A percentile compares a stretch with the other conserved stretches of the same genome.
These are phyloP conservation scores for Haplosporangium sp. DNA, from an alignment of 371 early-diverging fungal species.

Conservation along the genomic window DNA sequence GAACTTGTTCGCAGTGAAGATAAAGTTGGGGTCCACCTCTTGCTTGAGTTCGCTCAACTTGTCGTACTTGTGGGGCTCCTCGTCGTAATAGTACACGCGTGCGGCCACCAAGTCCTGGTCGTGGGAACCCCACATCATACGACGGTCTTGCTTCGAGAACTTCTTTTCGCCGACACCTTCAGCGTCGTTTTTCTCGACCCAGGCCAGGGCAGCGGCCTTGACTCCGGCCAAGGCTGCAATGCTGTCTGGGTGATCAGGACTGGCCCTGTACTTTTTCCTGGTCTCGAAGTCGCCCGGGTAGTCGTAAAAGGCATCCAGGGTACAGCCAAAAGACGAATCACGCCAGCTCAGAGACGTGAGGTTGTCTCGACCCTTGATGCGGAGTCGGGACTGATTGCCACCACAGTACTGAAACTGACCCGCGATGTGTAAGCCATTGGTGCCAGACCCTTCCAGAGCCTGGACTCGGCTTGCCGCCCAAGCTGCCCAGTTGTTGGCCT, in stretches of 20 bases:
- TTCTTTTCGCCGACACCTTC: slow-evolving; percentile 13
- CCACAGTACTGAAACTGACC: slow-evolving; percentile 45
- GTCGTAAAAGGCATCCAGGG: slow-evolving; percentile 25
- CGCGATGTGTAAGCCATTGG: slow-evolving; percentile 6
- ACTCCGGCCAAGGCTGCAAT: not conserved
- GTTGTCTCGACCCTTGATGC: not conserved
- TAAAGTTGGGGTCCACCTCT: slow-evolving; percentile 15
- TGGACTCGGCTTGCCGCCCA: slow-evolving; percentile 28
- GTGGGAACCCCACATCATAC: slow-evolving; percentile 37
- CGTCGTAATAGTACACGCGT: slow-evolving; percentile 6
- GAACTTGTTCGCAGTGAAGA: slow-evolving; percentile 45
- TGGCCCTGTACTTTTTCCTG: not conserved
- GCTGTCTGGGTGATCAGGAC: too few species aligned
- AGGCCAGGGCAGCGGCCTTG: slow-evolving; percentile 5
- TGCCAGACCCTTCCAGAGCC: not conserved
- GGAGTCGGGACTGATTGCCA: slow-evolving; percentile 17
- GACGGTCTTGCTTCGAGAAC: slow-evolving; percentile 41
- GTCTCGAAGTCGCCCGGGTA: not conserved
- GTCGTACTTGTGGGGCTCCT: slow-evolving; percentile 19
- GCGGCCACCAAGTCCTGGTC: slow-evolving; percentile 30
- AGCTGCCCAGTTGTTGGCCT: slow-evolving; percentile 12
- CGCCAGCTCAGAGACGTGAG: slow-evolving; percentile 39
- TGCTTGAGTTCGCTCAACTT: slow-evolving; percentile 22
- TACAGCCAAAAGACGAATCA: slow-evolving; percentile 23
- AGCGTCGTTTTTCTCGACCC: slow-evolving; percentile 7